Conservation (phyloP, 2,329 filamentous ascomycete genomes). For the Dothideomycetes sp. region DNA sequence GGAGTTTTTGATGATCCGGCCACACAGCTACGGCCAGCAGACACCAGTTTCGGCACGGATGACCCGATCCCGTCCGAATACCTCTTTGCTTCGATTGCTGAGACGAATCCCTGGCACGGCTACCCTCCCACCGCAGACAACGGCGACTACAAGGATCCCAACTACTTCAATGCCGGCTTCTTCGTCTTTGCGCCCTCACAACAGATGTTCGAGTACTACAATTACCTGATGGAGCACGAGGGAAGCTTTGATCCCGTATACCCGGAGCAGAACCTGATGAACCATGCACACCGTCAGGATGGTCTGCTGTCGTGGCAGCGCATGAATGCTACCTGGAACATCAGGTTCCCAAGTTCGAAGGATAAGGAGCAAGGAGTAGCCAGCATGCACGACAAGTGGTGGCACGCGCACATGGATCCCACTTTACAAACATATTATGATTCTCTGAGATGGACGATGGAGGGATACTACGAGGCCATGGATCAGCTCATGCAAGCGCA, state of each 20-base stretch:
- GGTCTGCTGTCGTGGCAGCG: slow-evolving; percentile 29
- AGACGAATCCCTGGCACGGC: slow-evolving; percentile 22
- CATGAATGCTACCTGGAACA: slow-evolving; percentile 25
- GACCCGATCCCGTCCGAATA: slow-evolving; percentile 20
- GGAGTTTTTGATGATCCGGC: slow-evolving; percentile 22
- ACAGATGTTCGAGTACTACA: slow-evolving; percentile 22
- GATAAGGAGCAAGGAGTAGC: slow-evolving; percentile 24
- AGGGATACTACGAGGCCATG: slow-evolving; percentile 23
- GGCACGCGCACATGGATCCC: slow-evolving; percentile 19
- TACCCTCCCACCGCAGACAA: slow-evolving; percentile 22
- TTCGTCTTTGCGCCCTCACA: slow-evolving; percentile 23
- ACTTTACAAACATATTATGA: slow-evolving; percentile 20
- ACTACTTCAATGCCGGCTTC: slow-evolving; percentile 27
- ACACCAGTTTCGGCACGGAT: slow-evolving; percentile 7
- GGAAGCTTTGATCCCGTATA: slow-evolving; percentile 22
- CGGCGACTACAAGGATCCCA: slow-evolving; percentile 18
- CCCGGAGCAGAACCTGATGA: slow-evolving; percentile 26
- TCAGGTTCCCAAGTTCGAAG: slow-evolving; percentile 21
- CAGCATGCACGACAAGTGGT: slow-evolving; percentile 29
- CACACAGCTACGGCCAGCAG: slow-evolving; percentile 7
- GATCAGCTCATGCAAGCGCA: slow-evolving; percentile 9
- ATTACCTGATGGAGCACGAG: slow-evolving; percentile 17
- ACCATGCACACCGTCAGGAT: slow-evolving; percentile 21
- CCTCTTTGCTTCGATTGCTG: slow-evolving; percentile 21
- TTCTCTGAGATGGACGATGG: slow-evolving; percentile 21